Evolutionary conservation across 345 rosid genomes (phyloP).

Genomic region (Luvunga scandens): DNA sequence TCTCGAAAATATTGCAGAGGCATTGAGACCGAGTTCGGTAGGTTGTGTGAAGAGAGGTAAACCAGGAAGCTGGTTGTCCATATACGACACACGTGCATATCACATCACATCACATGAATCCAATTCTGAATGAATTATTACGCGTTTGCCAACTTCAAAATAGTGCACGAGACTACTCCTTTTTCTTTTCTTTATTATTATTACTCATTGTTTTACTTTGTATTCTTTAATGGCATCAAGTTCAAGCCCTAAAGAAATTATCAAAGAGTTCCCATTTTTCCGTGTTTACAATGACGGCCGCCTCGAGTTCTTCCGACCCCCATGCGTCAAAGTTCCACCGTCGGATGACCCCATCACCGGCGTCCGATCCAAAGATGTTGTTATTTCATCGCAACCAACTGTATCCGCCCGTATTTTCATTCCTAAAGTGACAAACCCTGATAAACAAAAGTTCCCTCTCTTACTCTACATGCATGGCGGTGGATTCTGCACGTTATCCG

Average conservation of each 20-base stretch:
- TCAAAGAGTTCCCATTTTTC: conserved; percentile 21
- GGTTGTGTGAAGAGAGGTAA: no score
- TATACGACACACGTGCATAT: no score
- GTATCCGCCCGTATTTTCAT: not conserved
- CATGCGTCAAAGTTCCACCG: not conserved
- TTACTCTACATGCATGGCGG: conserved; percentile 29
- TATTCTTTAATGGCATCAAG: conserved; percentile 11
- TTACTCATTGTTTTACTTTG: no score
- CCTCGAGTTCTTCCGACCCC: not conserved
- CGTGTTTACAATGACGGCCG: conserved; percentile 28
- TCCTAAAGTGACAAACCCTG: not conserved
- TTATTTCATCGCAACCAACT: not conserved
- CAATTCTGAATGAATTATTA: no score
- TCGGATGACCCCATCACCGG: not conserved
- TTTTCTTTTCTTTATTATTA: no score
- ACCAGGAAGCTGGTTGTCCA: no score
- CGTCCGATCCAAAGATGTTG: not conserved
- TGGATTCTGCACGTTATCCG: conserved; percentile 31
- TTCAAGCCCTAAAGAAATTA: conserved; percentile 2
- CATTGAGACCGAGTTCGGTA: no score
- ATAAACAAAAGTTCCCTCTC: not conserved
- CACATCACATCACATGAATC: no score
- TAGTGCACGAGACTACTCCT: no score
- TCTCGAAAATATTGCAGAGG: no score
- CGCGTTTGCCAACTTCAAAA: no score